Conservation (phyloP, 768 basidiomycete genomes). For the Russula sp. region DNA sequence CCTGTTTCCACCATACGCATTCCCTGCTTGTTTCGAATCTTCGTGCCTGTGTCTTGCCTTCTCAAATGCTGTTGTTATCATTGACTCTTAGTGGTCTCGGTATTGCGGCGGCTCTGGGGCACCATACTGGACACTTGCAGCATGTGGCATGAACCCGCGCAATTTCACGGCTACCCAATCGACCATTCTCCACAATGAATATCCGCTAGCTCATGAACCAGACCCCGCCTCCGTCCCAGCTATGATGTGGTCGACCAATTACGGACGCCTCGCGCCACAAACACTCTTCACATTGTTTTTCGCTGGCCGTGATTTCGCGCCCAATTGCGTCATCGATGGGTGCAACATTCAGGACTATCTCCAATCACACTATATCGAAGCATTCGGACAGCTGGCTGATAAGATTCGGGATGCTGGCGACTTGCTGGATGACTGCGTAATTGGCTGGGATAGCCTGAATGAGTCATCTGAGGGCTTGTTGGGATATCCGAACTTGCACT, state of each 20-base stretch:
- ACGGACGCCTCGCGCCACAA: slow-evolving; percentile 79
- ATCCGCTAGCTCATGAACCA: slow-evolving; percentile 54
- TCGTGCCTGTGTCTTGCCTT: background rate
- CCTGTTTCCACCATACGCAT: background rate
- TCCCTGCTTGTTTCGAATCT: background rate
- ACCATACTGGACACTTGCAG: slow-evolving; percentile 87
- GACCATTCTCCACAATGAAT: slow-evolving; percentile 86
- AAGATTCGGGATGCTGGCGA: slow-evolving; percentile 68
- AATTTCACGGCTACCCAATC: slow-evolving; percentile 82
- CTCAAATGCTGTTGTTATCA: background rate
- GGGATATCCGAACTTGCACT: slow-evolving; percentile 60
- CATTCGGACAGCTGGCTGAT: slow-evolving; percentile 71
- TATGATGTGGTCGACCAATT: slow-evolving; percentile 98
- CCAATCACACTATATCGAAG: slow-evolving; percentile 67
- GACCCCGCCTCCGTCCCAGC: slow-evolving; percentile 74
- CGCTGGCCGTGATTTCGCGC: slow-evolving; percentile 84
- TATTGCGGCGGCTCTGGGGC: slow-evolving; percentile 94
- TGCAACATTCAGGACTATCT: slow-evolving; percentile 88
- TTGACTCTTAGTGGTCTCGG: slow-evolving; percentile 74
- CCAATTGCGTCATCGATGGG: slow-evolving; percentile 86
- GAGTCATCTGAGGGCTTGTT: slow-evolving; percentile 88
- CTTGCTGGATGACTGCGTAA: slow-evolving; percentile 78
- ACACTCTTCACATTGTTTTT: slow-evolving; percentile 95
- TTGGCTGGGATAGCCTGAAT: slow-evolving; percentile 97
- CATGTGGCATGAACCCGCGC: slow-evolving; percentile 85